phyloP scores from a whole-genome alignment of 192 early-diverging fungal species.

The Mortierella antarctica region DNA sequence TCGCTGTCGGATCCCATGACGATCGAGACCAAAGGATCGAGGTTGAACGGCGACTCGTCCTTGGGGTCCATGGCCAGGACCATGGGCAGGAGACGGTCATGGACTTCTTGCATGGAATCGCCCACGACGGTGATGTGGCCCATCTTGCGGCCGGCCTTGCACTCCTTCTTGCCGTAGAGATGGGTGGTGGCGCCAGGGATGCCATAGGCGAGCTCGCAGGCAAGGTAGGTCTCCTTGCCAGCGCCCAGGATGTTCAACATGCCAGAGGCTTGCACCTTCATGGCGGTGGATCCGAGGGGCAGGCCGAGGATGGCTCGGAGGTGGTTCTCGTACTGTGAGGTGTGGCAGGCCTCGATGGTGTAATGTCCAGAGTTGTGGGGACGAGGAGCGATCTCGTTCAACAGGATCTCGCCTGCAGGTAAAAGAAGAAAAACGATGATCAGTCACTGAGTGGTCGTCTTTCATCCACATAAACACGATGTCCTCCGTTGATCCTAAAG shows the following conservation, averaged over 20 bases:
- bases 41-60: constrained; percentile 59
- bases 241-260: constrained; percentile 98
- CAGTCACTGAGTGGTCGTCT: not conserved
- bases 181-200: constrained; percentile 91
- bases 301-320: constrained; percentile 91
- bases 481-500: not conserved
- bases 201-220: constrained; percentile 76
- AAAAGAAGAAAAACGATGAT: not conserved
- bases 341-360: constrained; percentile 97
- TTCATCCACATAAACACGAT: not conserved
- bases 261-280: constrained; percentile 91
- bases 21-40: constrained; percentile 88
- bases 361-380: constrained; percentile 99
- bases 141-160: constrained; percentile 94
- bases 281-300: constrained; percentile 85
- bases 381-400: constrained; percentile 99
- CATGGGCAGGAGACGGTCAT: constrained; percentile 69
- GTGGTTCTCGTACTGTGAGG: constrained; percentile 97
- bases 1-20: constrained; percentile 99
- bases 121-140: constrained; percentile 96
- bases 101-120: constrained; percentile 84
- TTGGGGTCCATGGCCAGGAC: constrained; percentile 70
- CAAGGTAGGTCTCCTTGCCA: constrained; percentile 66
- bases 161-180: constrained; percentile 94
- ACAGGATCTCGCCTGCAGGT: constrained; percentile 72